Evolutionary conservation across 768 basidiomycete genomes (phyloP).

Genomic region (Termitomyces bulborhizus): DNA sequence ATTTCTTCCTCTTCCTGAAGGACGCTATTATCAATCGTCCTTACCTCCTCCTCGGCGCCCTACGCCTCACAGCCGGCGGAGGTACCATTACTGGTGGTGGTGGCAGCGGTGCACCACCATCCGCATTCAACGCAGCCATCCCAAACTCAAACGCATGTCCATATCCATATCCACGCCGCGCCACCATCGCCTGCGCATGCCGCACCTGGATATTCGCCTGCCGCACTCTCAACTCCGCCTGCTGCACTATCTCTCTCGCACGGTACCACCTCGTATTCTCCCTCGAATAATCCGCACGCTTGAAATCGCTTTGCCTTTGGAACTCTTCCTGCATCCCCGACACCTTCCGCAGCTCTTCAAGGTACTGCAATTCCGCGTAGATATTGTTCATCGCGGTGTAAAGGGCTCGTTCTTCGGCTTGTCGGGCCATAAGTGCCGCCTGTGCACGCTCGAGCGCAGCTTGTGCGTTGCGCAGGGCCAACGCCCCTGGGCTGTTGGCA

Average conservation of each 20-base stretch:
- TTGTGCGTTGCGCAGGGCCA: slow-evolving; percentile 4
- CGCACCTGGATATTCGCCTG: background rate
- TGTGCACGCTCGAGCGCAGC: background rate
- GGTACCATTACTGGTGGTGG: background rate
- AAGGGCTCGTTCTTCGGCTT: background rate
- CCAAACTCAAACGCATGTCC: background rate
- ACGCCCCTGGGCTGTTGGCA: background rate
- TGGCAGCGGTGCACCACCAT: too few relatives aligned
- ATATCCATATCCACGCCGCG: background rate
- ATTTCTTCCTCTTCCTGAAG: too few relatives aligned
- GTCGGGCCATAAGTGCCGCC: background rate
- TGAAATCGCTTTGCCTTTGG: background rate
- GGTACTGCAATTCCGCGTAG: background rate
- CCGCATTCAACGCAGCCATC: background rate
- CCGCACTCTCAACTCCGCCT: background rate
- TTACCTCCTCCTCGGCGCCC: background rate
- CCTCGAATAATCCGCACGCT: background rate
- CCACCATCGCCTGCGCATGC: background rate
- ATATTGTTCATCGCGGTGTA: background rate
- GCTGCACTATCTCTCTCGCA: background rate
- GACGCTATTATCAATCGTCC: too few relatives aligned
- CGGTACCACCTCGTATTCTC: slow-evolving; percentile 7
- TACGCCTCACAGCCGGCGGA: background rate
- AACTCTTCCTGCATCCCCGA: background rate
- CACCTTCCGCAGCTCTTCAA: background rate